phyloP scores from a whole-genome alignment of 805 yeast species.

The Cyberlindnera xishuangbannaensis region DNA sequence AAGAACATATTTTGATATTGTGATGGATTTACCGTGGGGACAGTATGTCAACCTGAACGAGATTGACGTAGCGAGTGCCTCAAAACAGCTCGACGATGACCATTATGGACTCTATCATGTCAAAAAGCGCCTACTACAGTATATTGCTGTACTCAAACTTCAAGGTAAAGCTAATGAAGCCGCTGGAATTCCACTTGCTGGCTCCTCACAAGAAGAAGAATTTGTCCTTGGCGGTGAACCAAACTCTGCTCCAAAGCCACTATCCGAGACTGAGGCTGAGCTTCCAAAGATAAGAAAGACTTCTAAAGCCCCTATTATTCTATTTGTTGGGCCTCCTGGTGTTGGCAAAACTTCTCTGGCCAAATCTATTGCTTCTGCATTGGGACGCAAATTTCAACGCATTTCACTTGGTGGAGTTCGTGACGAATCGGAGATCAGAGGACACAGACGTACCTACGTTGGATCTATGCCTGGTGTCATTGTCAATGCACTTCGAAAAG shows the following conservation, averaged over 20 bases:
- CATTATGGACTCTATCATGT: slow-evolving; percentile 74
- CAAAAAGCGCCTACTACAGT: slow-evolving; percentile 71
- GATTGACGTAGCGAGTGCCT: slow-evolving; percentile 48
- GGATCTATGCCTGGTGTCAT: slow-evolving; percentile 90
- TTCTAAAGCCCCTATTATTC: slow-evolving; percentile 62
- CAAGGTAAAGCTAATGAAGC: slow-evolving; percentile 16
- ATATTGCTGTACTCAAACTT: slow-evolving; percentile 70
- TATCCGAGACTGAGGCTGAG: slow-evolving; percentile 3
- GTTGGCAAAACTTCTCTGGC: slow-evolving; percentile 90
- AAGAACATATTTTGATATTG: slow-evolving; percentile 57
- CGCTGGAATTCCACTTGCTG: slow-evolving; percentile 3
- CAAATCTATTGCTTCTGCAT: slow-evolving; percentile 67
- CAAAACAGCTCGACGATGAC: slow-evolving; percentile 58
- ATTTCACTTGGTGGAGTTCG: slow-evolving; percentile 83
- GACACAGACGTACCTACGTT: slow-evolving; percentile 86
- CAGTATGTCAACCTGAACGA: slow-evolving; percentile 26
- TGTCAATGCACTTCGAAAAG: slow-evolving; percentile 68
- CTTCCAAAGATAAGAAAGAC: slow-evolving; percentile 7
- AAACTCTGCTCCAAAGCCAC: slow-evolving; percentile 1
- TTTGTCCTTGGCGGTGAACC: slow-evolving; percentile 15
- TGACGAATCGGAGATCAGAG: slow-evolving; percentile 86
- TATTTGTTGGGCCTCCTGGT: slow-evolving; percentile 91
- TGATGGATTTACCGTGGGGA: slow-evolving; percentile 58
- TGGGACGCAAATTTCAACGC: slow-evolving; percentile 72
- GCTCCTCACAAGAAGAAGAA: slow-evolving; percentile 12